A percentile compares a stretch with the other conserved stretches of the same genome.
Evolutionary conservation across 2,329 filamentous ascomycete genomes (phyloP).

Genomic region (Arthrobotrys pseudoclavata): DNA sequence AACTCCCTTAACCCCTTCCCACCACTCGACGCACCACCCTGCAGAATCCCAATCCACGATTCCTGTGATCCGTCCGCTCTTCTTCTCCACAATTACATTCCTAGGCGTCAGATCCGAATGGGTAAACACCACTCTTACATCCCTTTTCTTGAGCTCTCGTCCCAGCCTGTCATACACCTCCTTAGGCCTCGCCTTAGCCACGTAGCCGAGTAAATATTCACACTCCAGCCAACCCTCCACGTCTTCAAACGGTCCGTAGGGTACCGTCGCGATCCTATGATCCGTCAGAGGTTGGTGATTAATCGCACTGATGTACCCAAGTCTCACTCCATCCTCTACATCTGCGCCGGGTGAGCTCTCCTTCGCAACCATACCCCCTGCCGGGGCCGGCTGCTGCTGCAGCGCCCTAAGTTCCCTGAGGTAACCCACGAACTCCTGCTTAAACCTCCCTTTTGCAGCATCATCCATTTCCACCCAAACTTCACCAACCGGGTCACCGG

Average conservation of each 20-base stretch:
- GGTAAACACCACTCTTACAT: conserved; percentile 50
- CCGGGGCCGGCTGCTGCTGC: conserved; percentile 30
- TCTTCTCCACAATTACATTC: conserved; percentile 52
- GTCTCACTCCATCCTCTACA: background rate
- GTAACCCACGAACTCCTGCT: conserved; percentile 41
- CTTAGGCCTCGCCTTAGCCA: conserved; percentile 34
- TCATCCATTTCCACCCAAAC: conserved; percentile 51
- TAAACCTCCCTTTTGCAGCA: conserved; percentile 32
- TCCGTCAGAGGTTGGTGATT: conserved; percentile 50
- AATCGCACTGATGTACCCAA: conserved; percentile 43
- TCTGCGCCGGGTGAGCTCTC: background rate
- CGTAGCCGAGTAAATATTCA: conserved; percentile 56
- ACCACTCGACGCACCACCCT: conserved; percentile 57
- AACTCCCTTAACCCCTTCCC: conserved; percentile 56
- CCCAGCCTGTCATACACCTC: conserved; percentile 42
- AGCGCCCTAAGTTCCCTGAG: conserved; percentile 45
- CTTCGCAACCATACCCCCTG: conserved; percentile 33
- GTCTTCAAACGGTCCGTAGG: conserved; percentile 49
- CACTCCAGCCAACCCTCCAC: conserved; percentile 50
- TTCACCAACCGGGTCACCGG: conserved; percentile 47
- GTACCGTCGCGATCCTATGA: conserved; percentile 57
- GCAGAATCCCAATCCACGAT: conserved; percentile 59
- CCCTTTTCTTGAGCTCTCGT: conserved; percentile 24
- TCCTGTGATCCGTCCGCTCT: conserved; percentile 51
- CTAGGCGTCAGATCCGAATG: conserved; percentile 55